Percentiles rank a stretch among this genome's conserved stretches.
phyloP scores from a whole-genome alignment of 2,329 filamentous ascomycete genomes.

The Diaporthe destruens region DNA sequence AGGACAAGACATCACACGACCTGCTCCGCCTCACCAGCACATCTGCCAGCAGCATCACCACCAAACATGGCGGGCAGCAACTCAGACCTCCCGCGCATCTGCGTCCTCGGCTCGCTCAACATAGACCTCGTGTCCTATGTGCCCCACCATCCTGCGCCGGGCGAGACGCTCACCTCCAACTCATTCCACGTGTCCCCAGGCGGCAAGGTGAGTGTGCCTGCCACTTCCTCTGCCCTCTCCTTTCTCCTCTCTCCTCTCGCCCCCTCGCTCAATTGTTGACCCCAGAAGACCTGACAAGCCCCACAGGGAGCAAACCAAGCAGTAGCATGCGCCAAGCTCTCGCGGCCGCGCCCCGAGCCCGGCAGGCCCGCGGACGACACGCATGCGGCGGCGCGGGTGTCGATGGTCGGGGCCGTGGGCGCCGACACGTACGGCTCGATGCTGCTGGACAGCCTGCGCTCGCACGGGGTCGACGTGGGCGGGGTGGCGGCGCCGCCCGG shows the following conservation, averaged over 20 bases:
- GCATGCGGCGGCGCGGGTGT: slow-evolving; percentile 56
- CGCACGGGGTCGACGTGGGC: slow-evolving; percentile 72
- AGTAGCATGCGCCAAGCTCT: slow-evolving; percentile 87
- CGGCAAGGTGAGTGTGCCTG: slow-evolving; percentile 73
- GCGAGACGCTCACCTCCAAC: slow-evolving; percentile 87
- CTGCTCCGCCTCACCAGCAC: background rate
- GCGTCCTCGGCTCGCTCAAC: slow-evolving; percentile 92
- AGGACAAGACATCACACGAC: background rate
- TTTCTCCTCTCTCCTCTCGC: background rate
- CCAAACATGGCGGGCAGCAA: slow-evolving; percentile 44
- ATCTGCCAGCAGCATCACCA: background rate
- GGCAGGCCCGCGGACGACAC: slow-evolving; percentile 64
- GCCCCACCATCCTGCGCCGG: slow-evolving; percentile 82
- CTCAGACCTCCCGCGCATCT: slow-evolving; percentile 67
- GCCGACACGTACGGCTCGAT: slow-evolving; percentile 73
- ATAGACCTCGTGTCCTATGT: slow-evolving; percentile 93
- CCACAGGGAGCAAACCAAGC: slow-evolving; percentile 88
- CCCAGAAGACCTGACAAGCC: background rate
- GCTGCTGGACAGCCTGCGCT: slow-evolving; percentile 69
- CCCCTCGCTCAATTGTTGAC: no score
- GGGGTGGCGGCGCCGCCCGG: slow-evolving; percentile 60
- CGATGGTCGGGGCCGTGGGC: slow-evolving; percentile 82
- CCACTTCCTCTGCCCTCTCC: no score
- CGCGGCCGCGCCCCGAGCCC: slow-evolving; percentile 58
- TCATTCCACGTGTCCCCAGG: slow-evolving; percentile 85